Evolutionary conservation across 495 filamentous ascomycete species (phyloP).

Genomic region (Penicillium verhagenii): DNA sequence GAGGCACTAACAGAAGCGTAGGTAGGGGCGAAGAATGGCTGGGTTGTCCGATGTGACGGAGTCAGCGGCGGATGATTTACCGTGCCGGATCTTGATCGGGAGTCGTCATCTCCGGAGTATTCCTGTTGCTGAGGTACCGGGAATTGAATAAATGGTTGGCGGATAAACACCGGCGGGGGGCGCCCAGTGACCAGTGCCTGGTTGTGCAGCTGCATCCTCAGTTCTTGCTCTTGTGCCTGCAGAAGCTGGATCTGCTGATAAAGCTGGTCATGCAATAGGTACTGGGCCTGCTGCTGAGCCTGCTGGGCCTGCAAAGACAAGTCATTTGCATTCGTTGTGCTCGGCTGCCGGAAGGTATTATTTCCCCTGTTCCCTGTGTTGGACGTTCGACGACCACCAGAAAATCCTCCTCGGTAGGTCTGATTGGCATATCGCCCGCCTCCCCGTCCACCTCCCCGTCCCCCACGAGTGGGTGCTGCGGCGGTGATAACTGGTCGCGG

Average conservation of each 20-base stretch:
- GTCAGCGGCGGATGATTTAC: conserved; percentile 50
- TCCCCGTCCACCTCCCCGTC: conserved; percentile 56
- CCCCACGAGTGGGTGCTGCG: conserved; percentile 47
- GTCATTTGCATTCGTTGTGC: conserved; percentile 34
- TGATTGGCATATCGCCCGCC: conserved; percentile 51
- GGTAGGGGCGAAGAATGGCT: conserved; percentile 47
- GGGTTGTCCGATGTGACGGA: conserved; percentile 44
- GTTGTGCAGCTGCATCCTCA: conserved; percentile 60
- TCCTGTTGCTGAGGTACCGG: conserved; percentile 44
- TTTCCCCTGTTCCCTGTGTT: conserved; percentile 46
- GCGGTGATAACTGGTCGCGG: conserved; percentile 59
- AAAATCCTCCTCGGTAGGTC: conserved; percentile 36
- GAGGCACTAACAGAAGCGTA: conserved; percentile 45
- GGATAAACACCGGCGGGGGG: conserved; percentile 46
- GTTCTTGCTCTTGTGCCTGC: conserved; percentile 63
- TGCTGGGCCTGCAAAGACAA: conserved; percentile 50
- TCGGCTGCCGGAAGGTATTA: conserved; percentile 32
- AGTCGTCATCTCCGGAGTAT: conserved; percentile 37
- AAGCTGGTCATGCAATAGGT: conserved; percentile 57
- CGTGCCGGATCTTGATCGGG: conserved; percentile 42
- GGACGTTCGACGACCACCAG: conserved; percentile 54
- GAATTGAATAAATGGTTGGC: conserved; percentile 46
- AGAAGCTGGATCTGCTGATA: conserved; percentile 63
- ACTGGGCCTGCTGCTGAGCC: conserved; percentile 49
- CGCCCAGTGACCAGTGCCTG: conserved; percentile 55